Conservation (phyloP, 805 yeast genomes). For the Lipomyces starkeyi region DNA sequence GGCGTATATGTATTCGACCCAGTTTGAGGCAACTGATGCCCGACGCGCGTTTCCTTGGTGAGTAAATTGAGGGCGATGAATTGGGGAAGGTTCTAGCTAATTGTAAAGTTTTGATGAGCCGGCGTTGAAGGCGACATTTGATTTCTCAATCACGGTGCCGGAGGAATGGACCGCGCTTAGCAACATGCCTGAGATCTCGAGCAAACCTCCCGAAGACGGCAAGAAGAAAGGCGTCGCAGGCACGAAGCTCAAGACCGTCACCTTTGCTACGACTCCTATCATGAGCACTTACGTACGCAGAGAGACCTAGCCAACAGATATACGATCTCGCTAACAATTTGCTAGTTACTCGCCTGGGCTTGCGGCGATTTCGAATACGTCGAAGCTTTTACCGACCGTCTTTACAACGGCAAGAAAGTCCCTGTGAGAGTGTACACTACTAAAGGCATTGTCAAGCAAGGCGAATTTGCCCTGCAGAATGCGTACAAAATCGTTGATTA, state of each 20-base stretch:
- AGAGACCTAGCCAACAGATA: not conserved
- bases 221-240: slow-evolving; percentile 57
- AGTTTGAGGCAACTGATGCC: slow-evolving; percentile 86
- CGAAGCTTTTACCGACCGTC: slow-evolving; percentile 54
- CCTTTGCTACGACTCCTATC: slow-evolving; percentile 78
- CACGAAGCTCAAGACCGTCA: slow-evolving; percentile 78
- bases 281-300: slow-evolving; percentile 70
- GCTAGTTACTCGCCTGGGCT: slow-evolving; percentile 70
- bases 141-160: slow-evolving; percentile 59
- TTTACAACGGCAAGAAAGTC: slow-evolving; percentile 61
- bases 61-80: not conserved
- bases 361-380: slow-evolving; percentile 80
- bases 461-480: slow-evolving; percentile 72
- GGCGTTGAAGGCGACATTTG: slow-evolving; percentile 74
- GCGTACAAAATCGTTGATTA: slow-evolving; percentile 77
- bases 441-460: slow-evolving; percentile 74
- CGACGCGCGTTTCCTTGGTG: slow-evolving; percentile 82
- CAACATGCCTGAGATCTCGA: slow-evolving; percentile 62
- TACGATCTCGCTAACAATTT: not conserved
- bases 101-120: slow-evolving; percentile 71
- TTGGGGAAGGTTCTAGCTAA: not conserved
- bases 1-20: slow-evolving; percentile 80
- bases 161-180: slow-evolving; percentile 46
- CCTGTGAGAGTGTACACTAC: slow-evolving; percentile 85
- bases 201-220: slow-evolving; percentile 63